Percentiles rank a stretch among this genome's conserved stretches.
These are phyloP conservation scores for Cladophialophora chaetospira DNA, from an alignment of 2,329 filamentous ascomycete genomes.

Conservation along the genomic window DNA sequence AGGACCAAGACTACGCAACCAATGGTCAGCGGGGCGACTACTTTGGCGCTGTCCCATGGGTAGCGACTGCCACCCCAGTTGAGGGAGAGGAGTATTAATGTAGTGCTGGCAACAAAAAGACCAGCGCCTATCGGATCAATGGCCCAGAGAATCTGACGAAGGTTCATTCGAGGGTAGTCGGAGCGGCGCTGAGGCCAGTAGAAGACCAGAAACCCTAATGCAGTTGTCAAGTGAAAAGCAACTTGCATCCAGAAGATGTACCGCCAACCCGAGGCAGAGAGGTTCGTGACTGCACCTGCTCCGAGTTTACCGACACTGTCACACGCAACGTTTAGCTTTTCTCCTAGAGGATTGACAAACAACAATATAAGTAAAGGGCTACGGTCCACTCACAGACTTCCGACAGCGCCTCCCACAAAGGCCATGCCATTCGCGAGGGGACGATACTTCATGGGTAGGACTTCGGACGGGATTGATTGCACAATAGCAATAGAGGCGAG, in stretches of 20 bases:
- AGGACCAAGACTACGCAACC: neutral
- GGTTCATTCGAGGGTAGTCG: conserved; percentile 42
- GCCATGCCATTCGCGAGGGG: conserved; percentile 57
- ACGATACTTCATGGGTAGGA: conserved; percentile 58
- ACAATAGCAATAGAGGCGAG: conserved; percentile 59
- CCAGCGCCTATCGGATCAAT: conserved; percentile 51
- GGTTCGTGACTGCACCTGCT: conserved; percentile 49
- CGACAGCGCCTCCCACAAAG: conserved; percentile 53
- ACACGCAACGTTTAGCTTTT: neutral
- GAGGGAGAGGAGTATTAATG: conserved; percentile 46
- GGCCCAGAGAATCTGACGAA: conserved; percentile 47
- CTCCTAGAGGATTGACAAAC: too few relatives aligned
- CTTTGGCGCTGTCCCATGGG: neutral
- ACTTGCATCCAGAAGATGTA: conserved; percentile 63
- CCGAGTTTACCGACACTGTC: conserved; percentile 51
- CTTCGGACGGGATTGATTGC: conserved; percentile 58
- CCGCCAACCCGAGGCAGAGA: conserved; percentile 57
- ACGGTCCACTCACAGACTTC: conserved; percentile 55
- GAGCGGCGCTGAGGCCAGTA: conserved; percentile 48
- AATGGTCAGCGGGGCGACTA: neutral
- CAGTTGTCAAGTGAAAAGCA: conserved; percentile 52
- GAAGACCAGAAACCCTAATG: conserved; percentile 50
- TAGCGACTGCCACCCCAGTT: neutral
- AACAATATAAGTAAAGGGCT: too few relatives aligned
- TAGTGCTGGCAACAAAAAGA: conserved; percentile 47